phyloP scores from a whole-genome alignment of 2,329 filamentous ascomycete genomes.

The Periconia sp. region DNA sequence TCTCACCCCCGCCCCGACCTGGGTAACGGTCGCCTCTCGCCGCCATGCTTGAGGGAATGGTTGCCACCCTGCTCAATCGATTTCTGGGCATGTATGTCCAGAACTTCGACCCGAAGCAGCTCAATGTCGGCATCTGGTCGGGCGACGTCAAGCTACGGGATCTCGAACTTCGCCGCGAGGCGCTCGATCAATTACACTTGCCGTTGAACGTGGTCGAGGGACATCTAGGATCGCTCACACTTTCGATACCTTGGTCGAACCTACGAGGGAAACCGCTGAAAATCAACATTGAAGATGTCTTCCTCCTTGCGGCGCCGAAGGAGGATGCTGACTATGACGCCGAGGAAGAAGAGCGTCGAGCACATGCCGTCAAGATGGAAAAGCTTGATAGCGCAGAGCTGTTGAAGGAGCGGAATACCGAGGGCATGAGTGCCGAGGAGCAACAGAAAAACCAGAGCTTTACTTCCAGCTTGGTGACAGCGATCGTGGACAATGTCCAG shows the following conservation, averaged over 20 bases:
- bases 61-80: conserved; percentile 96
- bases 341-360: conserved; percentile 86
- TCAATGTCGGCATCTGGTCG: conserved; percentile 99
- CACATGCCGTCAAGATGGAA: conserved; percentile 96
- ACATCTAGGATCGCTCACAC: conserved; percentile 87
- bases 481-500: conserved; percentile 98
- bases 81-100: conserved; percentile 99
- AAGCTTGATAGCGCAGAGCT: conserved; percentile 96
- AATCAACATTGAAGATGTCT: conserved; percentile 96
- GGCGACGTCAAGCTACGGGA: conserved; percentile 95
- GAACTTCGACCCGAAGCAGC: conserved; percentile 97
- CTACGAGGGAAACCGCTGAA: conserved; percentile 91
- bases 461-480: conserved; percentile 90
- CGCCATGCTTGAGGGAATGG: conserved; percentile 94
- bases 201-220: conserved; percentile 97
- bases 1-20: conserved; percentile 60
- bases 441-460: conserved; percentile 98
- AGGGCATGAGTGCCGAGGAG: conserved; percentile 92
- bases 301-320: conserved; percentile 90
- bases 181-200: conserved; percentile 93
- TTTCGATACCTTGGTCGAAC: conserved; percentile 98
- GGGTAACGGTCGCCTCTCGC: conserved; percentile 70
- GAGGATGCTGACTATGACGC: conserved; percentile 93
- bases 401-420: conserved; percentile 88
- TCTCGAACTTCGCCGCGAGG: conserved; percentile 90